Evolutionary conservation across 2,329 filamentous ascomycete genomes (phyloP).

Genomic region (Cryphonectria nitschkei): DNA sequence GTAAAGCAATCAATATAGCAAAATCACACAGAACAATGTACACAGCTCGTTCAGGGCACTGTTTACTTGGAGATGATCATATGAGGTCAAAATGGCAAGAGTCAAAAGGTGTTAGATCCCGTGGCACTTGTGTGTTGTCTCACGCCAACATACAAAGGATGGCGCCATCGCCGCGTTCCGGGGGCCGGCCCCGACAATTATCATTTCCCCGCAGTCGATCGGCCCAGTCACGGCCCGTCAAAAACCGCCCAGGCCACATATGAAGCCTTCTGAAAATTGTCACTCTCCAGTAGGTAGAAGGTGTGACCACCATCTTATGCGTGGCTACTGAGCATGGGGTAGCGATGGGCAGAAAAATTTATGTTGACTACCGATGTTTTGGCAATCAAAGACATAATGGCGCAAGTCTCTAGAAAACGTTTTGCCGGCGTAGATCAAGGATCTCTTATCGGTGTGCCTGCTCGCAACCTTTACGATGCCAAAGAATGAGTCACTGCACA

Average conservation of each 20-base stretch:
- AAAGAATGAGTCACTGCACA: neutral
- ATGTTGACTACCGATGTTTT: neutral
- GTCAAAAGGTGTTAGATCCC: neutral
- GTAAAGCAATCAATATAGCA: too few relatives aligned
- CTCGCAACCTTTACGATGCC: neutral
- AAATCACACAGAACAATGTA: too few relatives aligned
- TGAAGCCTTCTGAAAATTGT: neutral
- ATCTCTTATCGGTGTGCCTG: neutral
- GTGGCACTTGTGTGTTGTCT: neutral
- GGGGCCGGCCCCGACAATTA: neutral
- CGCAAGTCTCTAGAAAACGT: neutral
- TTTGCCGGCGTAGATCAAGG: neutral
- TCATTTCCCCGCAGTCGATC: slow-evolving; percentile 6
- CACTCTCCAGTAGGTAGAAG: neutral
- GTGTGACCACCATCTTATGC: neutral
- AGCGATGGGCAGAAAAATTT: neutral
- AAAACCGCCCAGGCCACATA: neutral
- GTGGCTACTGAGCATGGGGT: neutral
- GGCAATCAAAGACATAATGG: neutral
- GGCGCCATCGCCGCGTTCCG: slow-evolving; percentile 10
- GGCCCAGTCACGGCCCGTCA: neutral
- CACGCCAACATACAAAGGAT: slow-evolving; percentile 6
- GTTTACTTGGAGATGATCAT: neutral
- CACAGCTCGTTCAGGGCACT: neutral
- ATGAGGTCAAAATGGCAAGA: neutral